Evolutionary conservation across 306 rosid species (phyloP), one percentile per base, ranked within the genome.

Genomic region (Senna tora): DNA sequence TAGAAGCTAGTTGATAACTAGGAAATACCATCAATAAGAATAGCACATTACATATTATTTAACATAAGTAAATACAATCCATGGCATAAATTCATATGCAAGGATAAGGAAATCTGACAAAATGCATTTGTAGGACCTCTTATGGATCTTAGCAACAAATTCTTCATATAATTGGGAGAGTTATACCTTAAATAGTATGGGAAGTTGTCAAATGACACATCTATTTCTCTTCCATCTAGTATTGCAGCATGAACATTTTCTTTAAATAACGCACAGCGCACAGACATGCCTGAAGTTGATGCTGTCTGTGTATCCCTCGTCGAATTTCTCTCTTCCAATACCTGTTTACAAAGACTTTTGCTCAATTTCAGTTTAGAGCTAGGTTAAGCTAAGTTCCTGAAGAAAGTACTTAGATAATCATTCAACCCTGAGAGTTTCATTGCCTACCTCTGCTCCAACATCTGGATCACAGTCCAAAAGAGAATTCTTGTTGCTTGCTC

Each of bases 311-410:
- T 72, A 81, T 87, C 96, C 86, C 87, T 86, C 83, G 66, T 82
- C 83, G 96, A 93, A 83, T 89, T 92, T 86, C 81, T 92, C 78
- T 95, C 99, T 80, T 95, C 97, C 89, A 88, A 75, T 82, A 91
- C 99, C 99, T 95, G 99, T 95, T 92, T 90, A 95, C 79, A 95
- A 81, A 88, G 83, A 95, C 87, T 88, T 92, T 95, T 84, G 99
- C 99, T 89, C 96, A 91, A 95, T 85, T 95, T 95, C 84, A 92
- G 87, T 83, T 90, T 91, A 95, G 89, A 95, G 89, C 80, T 88
- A 91, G 90, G 78, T 83, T 75, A 88, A 81, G 93, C 96, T 85
- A 92, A 90, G 87, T 88, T 84, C 93, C 93, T 88, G 87, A 87
- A 88, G 82, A 95, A 87, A 92, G 90, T 86, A 96, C 96, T 76